Base-by-base conservation (phyloP, 2,329 filamentous ascomycete species). In the Botrytis cinerea region DNA sequence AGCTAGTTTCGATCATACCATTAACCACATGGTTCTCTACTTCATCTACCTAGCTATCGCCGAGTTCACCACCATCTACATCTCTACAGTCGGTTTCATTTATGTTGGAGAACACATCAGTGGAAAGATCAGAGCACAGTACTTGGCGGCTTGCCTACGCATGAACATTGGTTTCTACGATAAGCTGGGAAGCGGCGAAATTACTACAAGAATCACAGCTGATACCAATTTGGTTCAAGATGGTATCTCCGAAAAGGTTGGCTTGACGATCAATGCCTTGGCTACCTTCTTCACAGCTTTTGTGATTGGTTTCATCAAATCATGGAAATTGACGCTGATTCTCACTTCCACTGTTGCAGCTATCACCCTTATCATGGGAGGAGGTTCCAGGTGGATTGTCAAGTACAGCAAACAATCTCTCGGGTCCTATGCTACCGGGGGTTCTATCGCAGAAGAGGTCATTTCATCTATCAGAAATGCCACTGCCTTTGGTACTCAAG, bases 121-220 rank as follows among this genome's bases (percentile, higher is more conserved):
- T 73, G 88, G 89, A 75, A 93, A 94, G 84, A 93, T 95, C 78
- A 90, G 95, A 74, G 89, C 93, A 80, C 88, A 93, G 77, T 98
- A 98, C 79, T 88, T 99, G 10, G 88, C 91, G 78, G 93, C 92
- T 75, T 95, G 94, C 80, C 85, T 97, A 84, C 89, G 90, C 75
- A 94, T 97, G 81, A 97, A 97, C 81, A 95, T 97, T 81, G 94
- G 90, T 63, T 97, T 93, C 82, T 97, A 97, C 83, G 96, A 98
- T 82, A 96, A 96, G 80, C 87, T 97, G 22, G 95, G 95, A 70
- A 92, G 94, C 48, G 95, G 95, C 74, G 96, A 98, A 83, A 93
- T 98, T 75, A 97, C 95, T 0, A 97, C 95, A 1, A 91, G 95
- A 76, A 97, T 98, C 78, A 98, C 95, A 0, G 92, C 95, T 18